These are phyloP conservation scores for Zygosaccharomyces pseudorouxii DNA, from an alignment of 805 yeast genomes.

Conservation along the genomic window DNA sequence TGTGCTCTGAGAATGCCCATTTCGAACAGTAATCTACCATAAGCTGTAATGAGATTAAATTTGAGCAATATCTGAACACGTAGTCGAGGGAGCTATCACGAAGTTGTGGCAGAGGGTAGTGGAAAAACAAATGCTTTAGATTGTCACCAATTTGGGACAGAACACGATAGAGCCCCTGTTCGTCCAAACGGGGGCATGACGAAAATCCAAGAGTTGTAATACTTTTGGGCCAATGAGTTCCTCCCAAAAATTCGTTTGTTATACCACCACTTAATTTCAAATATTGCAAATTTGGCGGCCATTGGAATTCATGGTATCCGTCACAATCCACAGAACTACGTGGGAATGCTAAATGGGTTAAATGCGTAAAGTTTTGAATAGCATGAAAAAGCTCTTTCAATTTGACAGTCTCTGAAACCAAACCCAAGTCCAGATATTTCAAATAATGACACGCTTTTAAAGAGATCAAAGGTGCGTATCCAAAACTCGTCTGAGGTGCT, in stretches of 20 bases:
- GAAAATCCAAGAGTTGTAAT: conserved; percentile 72
- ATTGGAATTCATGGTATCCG: conserved; percentile 41
- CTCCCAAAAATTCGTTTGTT: conserved; percentile 68
- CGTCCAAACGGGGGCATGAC: conserved; percentile 77
- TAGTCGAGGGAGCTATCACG: conserved; percentile 65
- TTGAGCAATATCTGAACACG: conserved; percentile 72
- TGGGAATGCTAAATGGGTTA: conserved; percentile 82
- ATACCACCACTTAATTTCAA: conserved; percentile 86
- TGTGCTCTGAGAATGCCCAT: conserved; percentile 47
- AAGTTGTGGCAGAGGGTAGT: conserved; percentile 86
- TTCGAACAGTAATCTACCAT: conserved; percentile 71
- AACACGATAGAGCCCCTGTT: conserved; percentile 58
- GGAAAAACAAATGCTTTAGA: conserved; percentile 58
- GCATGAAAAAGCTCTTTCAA: conserved; percentile 73
- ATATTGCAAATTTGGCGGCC: conserved; percentile 78
- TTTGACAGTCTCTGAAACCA: conserved; percentile 88
- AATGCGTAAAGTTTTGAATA: conserved; percentile 52
- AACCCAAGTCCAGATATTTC: conserved; percentile 65
- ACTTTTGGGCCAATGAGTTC: conserved; percentile 66
- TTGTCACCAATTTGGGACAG: conserved; percentile 62
- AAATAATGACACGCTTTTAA: conserved; percentile 64
- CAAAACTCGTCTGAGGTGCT: conserved; percentile 95
- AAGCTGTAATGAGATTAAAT: conserved; percentile 55
- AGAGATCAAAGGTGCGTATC: conserved; percentile 82
- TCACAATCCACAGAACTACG: conserved; percentile 76